Evolutionary conservation across 148 eudicot genomes (phyloP).

Genomic region (Pharnaceum exiguum): DNA sequence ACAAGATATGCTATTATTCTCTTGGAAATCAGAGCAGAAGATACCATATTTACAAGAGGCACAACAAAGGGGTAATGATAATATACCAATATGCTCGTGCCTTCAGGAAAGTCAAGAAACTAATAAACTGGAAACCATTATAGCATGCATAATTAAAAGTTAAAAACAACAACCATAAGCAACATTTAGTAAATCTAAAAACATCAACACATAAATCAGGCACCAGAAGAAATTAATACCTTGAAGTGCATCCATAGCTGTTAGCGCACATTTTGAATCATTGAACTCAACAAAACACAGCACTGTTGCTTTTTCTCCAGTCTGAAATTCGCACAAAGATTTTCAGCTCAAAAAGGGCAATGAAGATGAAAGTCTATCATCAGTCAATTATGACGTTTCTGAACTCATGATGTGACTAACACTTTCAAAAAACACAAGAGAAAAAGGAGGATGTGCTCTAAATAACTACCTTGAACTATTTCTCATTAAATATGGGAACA

Average conservation of each 20-base stretch:
- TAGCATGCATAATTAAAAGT: background rate
- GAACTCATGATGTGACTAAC: too few relatives aligned
- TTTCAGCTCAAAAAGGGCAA: background rate
- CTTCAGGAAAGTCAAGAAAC: background rate
- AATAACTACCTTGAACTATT: too few relatives aligned
- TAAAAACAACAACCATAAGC: background rate
- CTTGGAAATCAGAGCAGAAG: too few relatives aligned
- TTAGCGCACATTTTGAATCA: constrained; percentile 77
- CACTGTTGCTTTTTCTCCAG: constrained; percentile 84
- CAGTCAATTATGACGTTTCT: too few relatives aligned
- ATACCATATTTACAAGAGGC: too few relatives aligned
- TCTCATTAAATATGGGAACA: too few relatives aligned
- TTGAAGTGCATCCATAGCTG: constrained; percentile 95
- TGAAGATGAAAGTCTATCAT: background rate
- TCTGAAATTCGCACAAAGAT: constrained; percentile 39
- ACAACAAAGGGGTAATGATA: too few relatives aligned
- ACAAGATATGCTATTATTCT: too few relatives aligned
- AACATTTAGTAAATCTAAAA: background rate
- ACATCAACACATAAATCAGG: background rate
- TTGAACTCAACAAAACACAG: constrained; percentile 86
- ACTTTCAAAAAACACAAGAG: too few relatives aligned
- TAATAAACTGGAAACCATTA: too few relatives aligned
- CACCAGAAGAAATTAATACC: constrained; percentile 33
- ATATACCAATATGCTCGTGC: too few relatives aligned
- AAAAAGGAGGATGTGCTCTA: too few relatives aligned